Evolutionary conservation across 2,329 filamentous ascomycete species (phyloP).

Genomic region (Apiospora phragmitis): DNA sequence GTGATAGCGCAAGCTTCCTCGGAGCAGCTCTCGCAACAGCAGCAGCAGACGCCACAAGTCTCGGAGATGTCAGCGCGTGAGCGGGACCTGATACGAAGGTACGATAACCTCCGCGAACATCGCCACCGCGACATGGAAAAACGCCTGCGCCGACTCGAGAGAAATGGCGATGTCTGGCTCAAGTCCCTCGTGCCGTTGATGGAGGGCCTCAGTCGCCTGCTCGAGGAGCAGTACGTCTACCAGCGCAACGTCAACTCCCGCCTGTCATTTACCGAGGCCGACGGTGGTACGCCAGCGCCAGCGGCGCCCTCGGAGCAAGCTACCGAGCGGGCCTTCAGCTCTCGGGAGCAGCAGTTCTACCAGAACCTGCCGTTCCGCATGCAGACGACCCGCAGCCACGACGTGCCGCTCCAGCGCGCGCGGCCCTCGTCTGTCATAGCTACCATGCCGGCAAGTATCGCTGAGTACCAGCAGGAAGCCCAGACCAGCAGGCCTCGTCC

Average conservation of each 20-base stretch:
- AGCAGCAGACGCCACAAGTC: constrained; percentile 19
- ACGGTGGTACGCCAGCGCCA: neutral
- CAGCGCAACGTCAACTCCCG: constrained; percentile 4
- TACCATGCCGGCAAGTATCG: neutral
- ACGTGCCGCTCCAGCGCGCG: neutral
- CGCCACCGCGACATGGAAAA: constrained; percentile 49
- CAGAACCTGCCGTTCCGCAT: neutral
- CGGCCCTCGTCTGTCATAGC: neutral
- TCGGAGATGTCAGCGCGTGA: neutral
- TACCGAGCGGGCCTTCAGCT: neutral
- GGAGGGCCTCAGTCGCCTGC: constrained; percentile 39
- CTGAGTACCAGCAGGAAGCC: neutral
- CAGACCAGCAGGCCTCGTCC: neutral
- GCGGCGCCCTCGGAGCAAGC: neutral
- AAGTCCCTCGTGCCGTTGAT: constrained; percentile 46
- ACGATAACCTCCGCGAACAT: constrained; percentile 42
- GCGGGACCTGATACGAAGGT: constrained; percentile 36
- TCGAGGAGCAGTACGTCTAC: constrained; percentile 30
- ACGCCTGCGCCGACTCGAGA: constrained; percentile 46
- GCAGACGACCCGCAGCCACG: neutral
- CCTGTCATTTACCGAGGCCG: neutral
- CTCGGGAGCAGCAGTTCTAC: neutral
- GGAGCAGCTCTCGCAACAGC: constrained; percentile 27
- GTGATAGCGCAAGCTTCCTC: neutral
- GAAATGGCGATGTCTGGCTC: constrained; percentile 47